A percentile compares a stretch with the other conserved stretches of the same genome.
Conservation (phyloP, 1,139 yeast species). For the Pichia inconspicua region DNA sequence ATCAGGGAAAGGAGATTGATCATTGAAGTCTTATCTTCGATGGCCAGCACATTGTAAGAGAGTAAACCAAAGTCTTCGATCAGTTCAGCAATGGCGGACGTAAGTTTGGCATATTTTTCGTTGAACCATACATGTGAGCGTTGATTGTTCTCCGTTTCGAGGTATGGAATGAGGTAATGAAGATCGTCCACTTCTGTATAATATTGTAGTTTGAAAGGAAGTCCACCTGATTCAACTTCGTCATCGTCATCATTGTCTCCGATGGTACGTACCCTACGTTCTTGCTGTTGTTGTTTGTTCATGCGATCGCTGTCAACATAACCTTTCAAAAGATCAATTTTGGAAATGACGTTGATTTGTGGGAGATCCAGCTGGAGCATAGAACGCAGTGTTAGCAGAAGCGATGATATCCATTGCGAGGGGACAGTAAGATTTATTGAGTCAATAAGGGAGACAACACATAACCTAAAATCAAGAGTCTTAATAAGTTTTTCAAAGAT, state of each 20-base stretch:
- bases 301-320: slow-evolving; percentile 35
- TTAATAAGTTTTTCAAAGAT: slow-evolving; percentile 69
- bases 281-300: slow-evolving; percentile 18
- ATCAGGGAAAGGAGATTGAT: slow-evolving; percentile 65
- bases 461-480: slow-evolving; percentile 59
- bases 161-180: slow-evolving; percentile 54
- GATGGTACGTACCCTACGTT: not conserved
- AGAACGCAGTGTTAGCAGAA: slow-evolving; percentile 74
- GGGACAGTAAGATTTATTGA: slow-evolving; percentile 81
- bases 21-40: slow-evolving; percentile 91
- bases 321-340: slow-evolving; percentile 70
- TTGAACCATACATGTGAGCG: slow-evolving; percentile 24
- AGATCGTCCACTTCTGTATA: slow-evolving; percentile 92
- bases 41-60: slow-evolving; percentile 79
- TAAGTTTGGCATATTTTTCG: slow-evolving; percentile 52
- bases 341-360: slow-evolving; percentile 84
- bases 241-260: slow-evolving; percentile 4
- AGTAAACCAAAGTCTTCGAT: slow-evolving; percentile 85
- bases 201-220: slow-evolving; percentile 71
- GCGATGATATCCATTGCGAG: slow-evolving; percentile 80
- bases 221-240: slow-evolving; percentile 24
- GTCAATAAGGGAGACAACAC: slow-evolving; percentile 84
- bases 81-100: slow-evolving; percentile 73
- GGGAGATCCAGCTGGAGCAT: slow-evolving; percentile 93
- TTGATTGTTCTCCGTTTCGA: slow-evolving; percentile 57